Evolutionary conservation across 352 stramenopile genomes (phyloP).

Genomic region (Pythium brachiatum): DNA sequence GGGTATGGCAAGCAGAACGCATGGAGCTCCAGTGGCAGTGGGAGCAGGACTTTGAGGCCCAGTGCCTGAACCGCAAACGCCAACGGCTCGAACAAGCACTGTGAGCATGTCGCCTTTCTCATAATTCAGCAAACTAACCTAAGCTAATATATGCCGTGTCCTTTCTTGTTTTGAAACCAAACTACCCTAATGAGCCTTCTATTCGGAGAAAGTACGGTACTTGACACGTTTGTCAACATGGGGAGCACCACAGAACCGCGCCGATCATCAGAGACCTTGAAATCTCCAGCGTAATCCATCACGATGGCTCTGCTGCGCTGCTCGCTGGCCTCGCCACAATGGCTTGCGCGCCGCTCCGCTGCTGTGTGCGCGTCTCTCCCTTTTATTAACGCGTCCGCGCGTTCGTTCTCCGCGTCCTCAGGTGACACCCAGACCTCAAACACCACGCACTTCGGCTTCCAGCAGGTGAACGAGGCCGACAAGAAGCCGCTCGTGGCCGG

Average conservation of each 20-base stretch:
- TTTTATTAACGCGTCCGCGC: background rate
- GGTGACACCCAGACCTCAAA: slow-evolving; percentile 7
- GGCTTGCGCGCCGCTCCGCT: background rate
- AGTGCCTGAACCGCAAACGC: slow-evolving; percentile 3
- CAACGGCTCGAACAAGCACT: background rate
- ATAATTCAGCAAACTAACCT: background rate
- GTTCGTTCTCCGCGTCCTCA: background rate
- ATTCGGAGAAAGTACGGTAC: background rate
- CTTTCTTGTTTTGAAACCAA: too few species aligned
- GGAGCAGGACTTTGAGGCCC: background rate
- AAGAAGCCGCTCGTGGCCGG: slow-evolving; percentile 95
- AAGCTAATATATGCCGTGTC: background rate
- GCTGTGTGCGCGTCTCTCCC: background rate
- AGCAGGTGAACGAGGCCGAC: slow-evolving; percentile 86
- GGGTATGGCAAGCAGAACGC: background rate
- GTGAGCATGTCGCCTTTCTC: background rate
- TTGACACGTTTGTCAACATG: background rate
- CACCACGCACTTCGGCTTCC: slow-evolving; percentile 89
- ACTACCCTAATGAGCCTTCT: background rate
- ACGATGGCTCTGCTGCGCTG: background rate
- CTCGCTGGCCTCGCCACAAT: background rate
- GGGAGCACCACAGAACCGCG: background rate
- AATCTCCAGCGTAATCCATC: background rate
- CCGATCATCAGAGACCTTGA: background rate
- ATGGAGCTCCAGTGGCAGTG: background rate